Conservation (phyloP, 768 basidiomycete genomes). For the Suillus cothurnatus region DNA sequence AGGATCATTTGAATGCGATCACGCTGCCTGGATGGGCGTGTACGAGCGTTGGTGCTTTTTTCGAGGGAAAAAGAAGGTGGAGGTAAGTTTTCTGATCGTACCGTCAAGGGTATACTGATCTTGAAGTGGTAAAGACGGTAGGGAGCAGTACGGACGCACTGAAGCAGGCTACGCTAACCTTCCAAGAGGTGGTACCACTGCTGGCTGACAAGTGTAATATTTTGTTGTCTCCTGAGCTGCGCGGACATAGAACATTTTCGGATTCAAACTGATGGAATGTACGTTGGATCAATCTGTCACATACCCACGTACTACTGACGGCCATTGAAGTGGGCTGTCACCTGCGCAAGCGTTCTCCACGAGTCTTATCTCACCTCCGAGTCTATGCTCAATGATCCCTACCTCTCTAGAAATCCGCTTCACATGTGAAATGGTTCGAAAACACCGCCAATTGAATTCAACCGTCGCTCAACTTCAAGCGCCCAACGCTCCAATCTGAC, state of each 20-base stretch:
- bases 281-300: conserved; percentile 20
- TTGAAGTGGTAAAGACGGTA: not conserved
- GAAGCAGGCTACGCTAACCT: conserved; percentile 69
- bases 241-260: conserved; percentile 65
- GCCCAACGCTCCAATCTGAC: conserved; percentile 36
- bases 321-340: conserved; percentile 35
- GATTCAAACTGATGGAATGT: conserved; percentile 71
- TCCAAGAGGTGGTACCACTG: conserved; percentile 81
- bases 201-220: conserved; percentile 87
- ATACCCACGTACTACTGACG: conserved; percentile 14
- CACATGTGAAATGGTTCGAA: conserved; percentile 66
- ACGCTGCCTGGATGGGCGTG: conserved; percentile 79
- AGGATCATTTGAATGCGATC: conserved; percentile 47
- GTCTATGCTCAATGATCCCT: conserved; percentile 79
- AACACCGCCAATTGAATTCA: conserved; percentile 46
- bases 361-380: conserved; percentile 87
- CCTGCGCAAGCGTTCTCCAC: conserved; percentile 54
- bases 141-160: conserved; percentile 63
- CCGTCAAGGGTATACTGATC: not conserved
- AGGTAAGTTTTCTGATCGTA: conserved; percentile 25
- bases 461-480: conserved; percentile 32
- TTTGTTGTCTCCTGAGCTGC: conserved; percentile 55
- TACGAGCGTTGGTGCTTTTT: conserved; percentile 68
- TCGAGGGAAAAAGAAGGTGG: conserved; percentile 48
- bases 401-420: conserved; percentile 80